Evolutionary conservation across 768 basidiomycete species (phyloP).

Genomic region (Daedaleopsis sinensis): DNA sequence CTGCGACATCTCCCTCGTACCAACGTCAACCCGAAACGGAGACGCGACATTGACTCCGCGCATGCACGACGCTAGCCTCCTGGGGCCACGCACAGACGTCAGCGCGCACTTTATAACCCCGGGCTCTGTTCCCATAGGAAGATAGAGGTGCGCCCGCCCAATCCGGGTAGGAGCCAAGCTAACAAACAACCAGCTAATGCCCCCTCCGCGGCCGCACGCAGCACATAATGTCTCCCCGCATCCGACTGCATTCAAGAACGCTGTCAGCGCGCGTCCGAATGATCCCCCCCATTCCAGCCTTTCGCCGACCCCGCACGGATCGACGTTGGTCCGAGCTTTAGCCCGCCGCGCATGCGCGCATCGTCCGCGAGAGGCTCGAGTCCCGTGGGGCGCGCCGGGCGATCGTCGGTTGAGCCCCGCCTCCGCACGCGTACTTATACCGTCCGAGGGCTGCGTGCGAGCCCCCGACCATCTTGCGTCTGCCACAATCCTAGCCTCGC

Average conservation of each 20-base stretch:
- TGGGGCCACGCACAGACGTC: no score
- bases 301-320: conserved; percentile 15
- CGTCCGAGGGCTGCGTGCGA: not conserved
- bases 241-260: not conserved
- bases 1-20: not conserved
- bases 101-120: not conserved
- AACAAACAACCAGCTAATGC: not conserved
- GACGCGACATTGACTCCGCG: not conserved
- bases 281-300: conserved; percentile 1
- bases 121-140: not conserved
- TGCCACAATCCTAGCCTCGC: not conserved
- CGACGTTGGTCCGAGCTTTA: conserved; percentile 24
- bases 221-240: conserved; percentile 1
- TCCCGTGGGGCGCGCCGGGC: conserved; percentile 15
- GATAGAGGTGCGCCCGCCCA: not conserved
- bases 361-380: not conserved
- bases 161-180: not conserved
- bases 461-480: conserved; percentile 1
- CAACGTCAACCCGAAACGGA: not conserved
- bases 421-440: conserved; percentile 5
- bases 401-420: conserved; percentile 13
- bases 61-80: no score
- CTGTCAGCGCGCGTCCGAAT: conserved; percentile 1
- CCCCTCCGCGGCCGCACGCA: not conserved
- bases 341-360: conserved; percentile 11